Base-by-base conservation (phyloP, 495 filamentous ascomycete genomes). In the Aspergillus diversus region DNA sequence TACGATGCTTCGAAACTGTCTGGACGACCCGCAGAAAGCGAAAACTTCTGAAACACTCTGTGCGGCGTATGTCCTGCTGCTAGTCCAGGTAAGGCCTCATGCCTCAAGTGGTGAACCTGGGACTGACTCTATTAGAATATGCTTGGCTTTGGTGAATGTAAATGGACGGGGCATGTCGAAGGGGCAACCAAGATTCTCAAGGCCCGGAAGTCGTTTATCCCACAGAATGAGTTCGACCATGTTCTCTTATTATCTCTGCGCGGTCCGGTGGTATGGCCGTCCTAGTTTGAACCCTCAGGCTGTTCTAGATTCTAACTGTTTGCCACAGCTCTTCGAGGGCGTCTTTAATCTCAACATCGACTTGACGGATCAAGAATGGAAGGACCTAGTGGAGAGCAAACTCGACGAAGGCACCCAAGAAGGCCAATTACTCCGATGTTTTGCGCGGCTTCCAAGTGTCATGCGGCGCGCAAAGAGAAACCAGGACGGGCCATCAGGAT, bases 51-150 rank as follows among this genome's bases (percentile, higher is more conserved):
- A 75, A 46, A 83, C 81, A 16, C 65, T 84, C 5, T 76, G 76
- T 52, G 77, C 81, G 1, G 75, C 83, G 0, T 77, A 76, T 69
- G 16, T 84, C 13, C 51, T 82, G 7, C 56, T 80, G 43, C 68
- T 81, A 8, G 76, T 73, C 53, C 72, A 80, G 69, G 56, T 63
- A 21, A 48, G 46, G 12, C 11, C 3, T 11, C 0, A 39, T 43
- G 16, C 13, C 5, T 5, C 3, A n/a, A 3, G 8, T 21, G 16
- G 13, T 35, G 5, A 55, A 27, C 7, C 34, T 55, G 16, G 34
- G 12, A 3, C 65, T 63, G 60, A 69, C 69, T n/a, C 0, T 5
- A 16, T 27, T 9, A 60, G 59, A 53, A 61, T 50, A 17, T 61
- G 6, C 21, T 55, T 34, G 59, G 59, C 16, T 33, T 42, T 13